These are phyloP conservation scores for Backusella sp. DNA, from an alignment of 192 early-diverging fungal genomes.

Conservation along the genomic window DNA sequence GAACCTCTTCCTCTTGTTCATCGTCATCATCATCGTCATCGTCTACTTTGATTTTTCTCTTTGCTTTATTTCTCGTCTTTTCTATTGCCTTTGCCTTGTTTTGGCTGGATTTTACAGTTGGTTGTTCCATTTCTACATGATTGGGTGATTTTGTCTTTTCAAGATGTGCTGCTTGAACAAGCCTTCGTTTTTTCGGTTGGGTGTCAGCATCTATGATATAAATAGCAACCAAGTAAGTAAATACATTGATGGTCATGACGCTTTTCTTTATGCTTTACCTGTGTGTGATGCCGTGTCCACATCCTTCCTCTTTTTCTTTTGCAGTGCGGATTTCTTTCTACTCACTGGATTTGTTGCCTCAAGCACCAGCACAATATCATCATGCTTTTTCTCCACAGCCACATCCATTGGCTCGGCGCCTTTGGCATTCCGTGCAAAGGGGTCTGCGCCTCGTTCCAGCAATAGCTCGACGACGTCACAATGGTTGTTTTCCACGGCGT, in stretches of 20 bases:
- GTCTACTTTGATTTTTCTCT: not conserved
- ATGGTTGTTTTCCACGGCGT: constrained; percentile 57
- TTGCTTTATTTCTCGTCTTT: not conserved
- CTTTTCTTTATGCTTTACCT: not conserved
- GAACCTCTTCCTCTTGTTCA: not conserved
- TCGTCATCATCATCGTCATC: not conserved
- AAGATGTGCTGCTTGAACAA: constrained; percentile 22
- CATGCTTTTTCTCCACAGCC: constrained; percentile 38
- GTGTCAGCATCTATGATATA: not conserved
- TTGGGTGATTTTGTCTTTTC: constrained; percentile 10
- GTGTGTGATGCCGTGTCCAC: not conserved
- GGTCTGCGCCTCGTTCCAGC: constrained; percentile 46
- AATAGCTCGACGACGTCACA: constrained; percentile 42
- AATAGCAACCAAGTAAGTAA: not conserved
- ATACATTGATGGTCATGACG: not conserved
- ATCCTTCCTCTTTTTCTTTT: not conserved
- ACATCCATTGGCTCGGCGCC: constrained; percentile 50
- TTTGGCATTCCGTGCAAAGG: constrained; percentile 55
- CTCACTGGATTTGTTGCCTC: not conserved
- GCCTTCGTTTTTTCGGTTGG: constrained; percentile 24
- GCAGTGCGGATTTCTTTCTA: not conserved
- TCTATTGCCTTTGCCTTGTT: not conserved
- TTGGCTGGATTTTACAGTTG: too few species aligned
- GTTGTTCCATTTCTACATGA: not conserved
- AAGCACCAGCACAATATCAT: constrained; percentile 17